Evolutionary conservation across 108 stramenopile species (phyloP), one percentile per base, ranked within the genome.

Genomic region (Mediolabrus comicus): DNA sequence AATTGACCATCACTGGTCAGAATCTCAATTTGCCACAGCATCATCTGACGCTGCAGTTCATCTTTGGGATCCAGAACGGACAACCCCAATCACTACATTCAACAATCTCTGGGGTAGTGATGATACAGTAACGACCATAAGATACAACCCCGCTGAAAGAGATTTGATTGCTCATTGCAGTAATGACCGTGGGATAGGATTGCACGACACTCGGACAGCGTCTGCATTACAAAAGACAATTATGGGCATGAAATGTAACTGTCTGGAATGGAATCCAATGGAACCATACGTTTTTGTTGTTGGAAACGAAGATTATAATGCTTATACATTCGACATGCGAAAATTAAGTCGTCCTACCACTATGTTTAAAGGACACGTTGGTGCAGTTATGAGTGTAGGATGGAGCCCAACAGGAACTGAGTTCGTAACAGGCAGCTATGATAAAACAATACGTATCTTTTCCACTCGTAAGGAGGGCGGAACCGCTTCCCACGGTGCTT

Each of bases 231-330:
- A 96, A 65, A 97, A 97, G 83, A 94, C 92, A 8, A 84, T 98
- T 17, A 64, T 99, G 61, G 51, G 68, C 24, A 98, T 97, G 97
- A 87, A 88, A 67, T 85, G 84, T 29, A 99, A 98, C 58, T 95
- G 95, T 34, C 58, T 99, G 55, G 97, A 97, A 75, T 99, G 99
- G 99, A 99, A 99, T 84, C 99, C 99, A 29, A 96, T 97, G 91
- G 99, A 99, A 77, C 98, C 99, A 1, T 84, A 96, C 85, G 95
- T 97, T 58, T 99, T 99, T 70, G 95, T 90, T 1, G 95, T 97
- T 6, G 99, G 95, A 51, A 96, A 94, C 73, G 99, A 99, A 83
- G 95, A 96, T 69, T 85, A 87, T 83, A 93, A 97, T 62, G 78
- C 88, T 9, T 98, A 99, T 76, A 92, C 92, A 0, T 99, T 99